Evolutionary conservation across 73 alveolate species (phyloP), one percentile per base, ranked within the genome.

Genomic region (Tetrahymena malaccensis): DNA sequence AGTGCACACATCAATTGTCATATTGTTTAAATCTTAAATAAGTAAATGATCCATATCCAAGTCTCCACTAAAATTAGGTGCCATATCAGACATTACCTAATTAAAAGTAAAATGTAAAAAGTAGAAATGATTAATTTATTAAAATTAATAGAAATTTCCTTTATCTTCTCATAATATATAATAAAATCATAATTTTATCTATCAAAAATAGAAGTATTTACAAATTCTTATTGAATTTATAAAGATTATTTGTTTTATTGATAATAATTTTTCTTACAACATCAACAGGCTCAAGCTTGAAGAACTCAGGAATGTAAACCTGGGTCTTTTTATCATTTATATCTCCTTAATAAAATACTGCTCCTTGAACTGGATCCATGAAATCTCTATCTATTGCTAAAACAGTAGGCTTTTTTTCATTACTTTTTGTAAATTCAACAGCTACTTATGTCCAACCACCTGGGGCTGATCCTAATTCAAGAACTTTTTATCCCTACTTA

Each of bases 391-490:
- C 99, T 7, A 98, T 97, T 1, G 98, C 98, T 8, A 96, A 96
- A 3, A 98, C 98, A 44, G 94, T 85, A 25, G 94, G 96, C 33
- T 96, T 85, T 35, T 94, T 95, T 12, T 93, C 94, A 34, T 16
- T 55, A 19, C 97, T 85, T 19, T 95, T 95, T 6, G 94, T 93
- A 34, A 93, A 37, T 22, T 97, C 97, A 4, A 97, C 93, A 10
- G 96, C 97, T 22, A 97, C 98, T 96, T 98, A 97, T 40, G 98
- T 96, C 99, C 99, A 98, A 34, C 99, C 98, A 17, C 99, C 99
- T n/a, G 99, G 99, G 7, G 99, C 98, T 25, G 99, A 97, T 17
- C 99, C 99, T 16, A 98, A 93, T 94, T 98, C 99, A 35, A 98
- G 93, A 1, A 97, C 98, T 3, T 94, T 93, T 96, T 93, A 35